These are phyloP conservation scores for Leucocoprinus leucothites DNA, from an alignment of 768 basidiomycete genomes.

Conservation along the genomic window DNA sequence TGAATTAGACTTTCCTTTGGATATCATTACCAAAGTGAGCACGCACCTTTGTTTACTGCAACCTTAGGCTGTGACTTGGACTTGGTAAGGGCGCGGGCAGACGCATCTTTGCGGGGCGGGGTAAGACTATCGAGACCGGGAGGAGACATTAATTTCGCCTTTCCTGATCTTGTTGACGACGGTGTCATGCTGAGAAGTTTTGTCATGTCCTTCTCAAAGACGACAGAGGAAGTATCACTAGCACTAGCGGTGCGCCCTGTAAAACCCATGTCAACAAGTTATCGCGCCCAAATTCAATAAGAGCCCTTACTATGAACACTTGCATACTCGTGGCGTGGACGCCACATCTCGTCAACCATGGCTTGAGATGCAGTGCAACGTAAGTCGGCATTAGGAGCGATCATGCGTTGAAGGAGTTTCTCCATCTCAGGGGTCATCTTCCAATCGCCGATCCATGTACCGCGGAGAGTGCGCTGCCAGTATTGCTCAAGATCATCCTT, in stretches of 20 bases:
- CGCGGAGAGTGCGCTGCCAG: slow-evolving; percentile 79
- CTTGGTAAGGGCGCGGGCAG: slow-evolving; percentile 25
- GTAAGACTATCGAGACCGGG: slow-evolving; percentile 29
- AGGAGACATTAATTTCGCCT: slow-evolving; percentile 28
- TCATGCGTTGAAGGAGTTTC: slow-evolving; percentile 71
- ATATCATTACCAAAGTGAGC: neutral
- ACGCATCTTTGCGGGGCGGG: slow-evolving; percentile 16
- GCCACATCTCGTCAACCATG: slow-evolving; percentile 70
- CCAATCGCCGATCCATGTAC: slow-evolving; percentile 87
- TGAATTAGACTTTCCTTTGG: neutral
- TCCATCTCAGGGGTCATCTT: slow-evolving; percentile 64
- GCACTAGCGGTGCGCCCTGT: slow-evolving; percentile 49
- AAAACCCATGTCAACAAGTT: slow-evolving; percentile 1
- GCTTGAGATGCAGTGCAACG: slow-evolving; percentile 68
- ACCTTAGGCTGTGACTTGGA: slow-evolving; percentile 47
- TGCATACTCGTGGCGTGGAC: slow-evolving; percentile 24
- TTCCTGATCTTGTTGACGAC: slow-evolving; percentile 28
- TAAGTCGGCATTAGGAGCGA: slow-evolving; percentile 77
- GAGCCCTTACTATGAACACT: slow-evolving; percentile 39
- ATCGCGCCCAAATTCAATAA: neutral
- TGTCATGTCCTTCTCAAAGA: slow-evolving; percentile 48
- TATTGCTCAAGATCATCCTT: slow-evolving; percentile 84
- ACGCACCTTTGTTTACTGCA: slow-evolving; percentile 33
- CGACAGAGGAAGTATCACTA: slow-evolving; percentile 43
- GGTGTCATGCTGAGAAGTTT: slow-evolving; percentile 35